A percentile compares a stretch with the other conserved stretches of the same genome.
phyloP scores from a whole-genome alignment of 2,329 filamentous ascomycete genomes.

The Zymoseptoria ardabiliae region DNA sequence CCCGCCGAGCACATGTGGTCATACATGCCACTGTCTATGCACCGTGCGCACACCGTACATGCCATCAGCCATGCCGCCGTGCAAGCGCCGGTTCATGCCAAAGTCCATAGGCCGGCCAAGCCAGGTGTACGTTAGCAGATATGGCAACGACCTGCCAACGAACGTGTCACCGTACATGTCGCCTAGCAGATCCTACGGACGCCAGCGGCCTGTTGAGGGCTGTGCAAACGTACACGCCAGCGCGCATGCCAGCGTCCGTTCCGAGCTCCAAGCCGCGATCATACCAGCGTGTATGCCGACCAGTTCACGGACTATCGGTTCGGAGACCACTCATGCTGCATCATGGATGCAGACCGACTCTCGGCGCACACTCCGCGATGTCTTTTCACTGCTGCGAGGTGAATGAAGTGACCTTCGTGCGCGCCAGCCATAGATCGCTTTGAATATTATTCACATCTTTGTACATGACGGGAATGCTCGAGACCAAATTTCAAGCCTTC shows the following conservation, averaged over 20 bases:
- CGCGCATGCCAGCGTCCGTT: neutral
- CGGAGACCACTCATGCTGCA: neutral
- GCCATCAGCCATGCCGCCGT: too few relatives aligned
- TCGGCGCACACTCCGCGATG: neutral
- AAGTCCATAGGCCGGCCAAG: too few relatives aligned
- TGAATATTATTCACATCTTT: neutral
- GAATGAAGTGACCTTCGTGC: neutral
- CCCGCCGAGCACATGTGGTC: neutral
- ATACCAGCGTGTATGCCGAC: neutral
- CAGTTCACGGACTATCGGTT: neutral
- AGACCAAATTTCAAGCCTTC: slow-evolving; percentile 1
- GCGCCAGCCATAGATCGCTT: neutral
- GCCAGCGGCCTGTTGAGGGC: neutral
- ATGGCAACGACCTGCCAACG: neutral
- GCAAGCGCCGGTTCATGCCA: too few relatives aligned
- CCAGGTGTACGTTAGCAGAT: neutral
- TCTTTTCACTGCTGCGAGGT: neutral
- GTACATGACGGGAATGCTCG: neutral
- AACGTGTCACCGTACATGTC: neutral
- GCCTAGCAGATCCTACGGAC: neutral
- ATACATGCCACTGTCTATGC: neutral
- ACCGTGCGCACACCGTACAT: too few relatives aligned
- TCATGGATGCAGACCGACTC: neutral
- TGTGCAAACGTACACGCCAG: neutral
- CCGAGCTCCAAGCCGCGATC: neutral